Evolutionary conservation across 2,329 filamentous ascomycete genomes (phyloP).

Genomic region (Colletotrichum agaves): DNA sequence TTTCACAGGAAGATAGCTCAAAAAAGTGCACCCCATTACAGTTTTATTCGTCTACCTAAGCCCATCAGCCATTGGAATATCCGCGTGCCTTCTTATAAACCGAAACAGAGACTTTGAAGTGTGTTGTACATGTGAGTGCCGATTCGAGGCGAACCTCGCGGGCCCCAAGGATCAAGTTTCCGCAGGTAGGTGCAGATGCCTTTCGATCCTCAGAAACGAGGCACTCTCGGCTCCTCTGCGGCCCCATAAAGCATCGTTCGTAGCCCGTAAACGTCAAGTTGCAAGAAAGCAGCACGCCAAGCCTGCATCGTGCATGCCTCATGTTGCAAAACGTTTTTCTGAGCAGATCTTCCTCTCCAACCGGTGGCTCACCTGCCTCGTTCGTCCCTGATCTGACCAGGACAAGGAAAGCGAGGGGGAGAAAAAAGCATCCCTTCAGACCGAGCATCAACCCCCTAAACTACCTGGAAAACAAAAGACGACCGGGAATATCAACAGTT

Average conservation of each 20-base stretch:
- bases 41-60: conserved; percentile 39
- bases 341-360: conserved; percentile 11
- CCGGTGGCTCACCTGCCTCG: conserved; percentile 21
- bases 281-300: conserved; percentile 15
- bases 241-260: conserved; percentile 4
- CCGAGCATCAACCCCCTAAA: conserved; percentile 21
- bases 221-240: conserved; percentile 21
- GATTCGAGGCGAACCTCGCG: conserved; percentile 25
- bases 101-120: conserved; percentile 33
- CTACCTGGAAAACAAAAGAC: conserved; percentile 28
- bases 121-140: conserved; percentile 38
- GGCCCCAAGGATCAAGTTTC: background rate
- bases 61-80: conserved; percentile 38
- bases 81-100: conserved; percentile 33
- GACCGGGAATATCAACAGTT: conserved; percentile 27
- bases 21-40: conserved; percentile 34
- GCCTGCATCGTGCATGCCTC: conserved; percentile 12
- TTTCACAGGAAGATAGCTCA: background rate
- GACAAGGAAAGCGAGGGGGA: conserved; percentile 23
- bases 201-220: conserved; percentile 9
- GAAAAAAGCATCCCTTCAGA: conserved; percentile 27
- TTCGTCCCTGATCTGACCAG: conserved; percentile 27
- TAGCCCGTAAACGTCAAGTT: conserved; percentile 8
- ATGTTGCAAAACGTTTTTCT: conserved; percentile 10
- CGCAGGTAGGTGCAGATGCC: background rate